A percentile compares a stretch with the other conserved stretches of the same genome.
Evolutionary conservation across 345 rosid species (phyloP).

Genomic region (Acer saccharum): DNA sequence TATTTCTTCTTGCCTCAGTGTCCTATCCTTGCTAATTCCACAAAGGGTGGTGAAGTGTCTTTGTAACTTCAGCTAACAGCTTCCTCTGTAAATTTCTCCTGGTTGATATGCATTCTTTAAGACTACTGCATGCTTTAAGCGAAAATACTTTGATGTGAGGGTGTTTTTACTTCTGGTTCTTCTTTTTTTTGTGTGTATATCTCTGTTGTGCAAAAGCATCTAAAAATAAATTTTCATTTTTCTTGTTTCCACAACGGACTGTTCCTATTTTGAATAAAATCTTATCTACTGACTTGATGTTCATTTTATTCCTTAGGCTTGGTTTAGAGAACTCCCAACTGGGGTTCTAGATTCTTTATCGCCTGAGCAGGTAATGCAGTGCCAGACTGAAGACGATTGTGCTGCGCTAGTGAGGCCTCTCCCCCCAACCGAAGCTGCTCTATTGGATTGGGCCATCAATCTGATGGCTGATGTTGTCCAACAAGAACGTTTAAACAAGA

Average conservation of each 20-base stretch:
- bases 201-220: not conserved
- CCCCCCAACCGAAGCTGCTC: constrained; percentile 86
- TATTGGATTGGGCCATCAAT: constrained; percentile 88
- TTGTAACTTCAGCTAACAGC: no score
- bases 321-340: constrained; percentile 98
- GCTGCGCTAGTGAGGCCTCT: constrained; percentile 66
- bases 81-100: no score
- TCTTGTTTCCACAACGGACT: not conserved
- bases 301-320: constrained; percentile 54
- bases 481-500: constrained; percentile 81
- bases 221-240: not conserved
- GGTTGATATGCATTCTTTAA: not conserved
- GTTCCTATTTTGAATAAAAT: not conserved
- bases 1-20: not conserved
- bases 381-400: constrained; percentile 76
- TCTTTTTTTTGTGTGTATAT: not conserved
- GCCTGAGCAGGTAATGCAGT: constrained; percentile 83
- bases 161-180: not conserved
- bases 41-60: no score
- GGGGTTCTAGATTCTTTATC: constrained; percentile 84
- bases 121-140: not conserved
- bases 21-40: not conserved
- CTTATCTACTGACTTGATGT: not conserved
- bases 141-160: not conserved
- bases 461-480: constrained; percentile 96